Conservation (phyloP, 73 alveolate genomes). For the Halteria grandinella region DNA sequence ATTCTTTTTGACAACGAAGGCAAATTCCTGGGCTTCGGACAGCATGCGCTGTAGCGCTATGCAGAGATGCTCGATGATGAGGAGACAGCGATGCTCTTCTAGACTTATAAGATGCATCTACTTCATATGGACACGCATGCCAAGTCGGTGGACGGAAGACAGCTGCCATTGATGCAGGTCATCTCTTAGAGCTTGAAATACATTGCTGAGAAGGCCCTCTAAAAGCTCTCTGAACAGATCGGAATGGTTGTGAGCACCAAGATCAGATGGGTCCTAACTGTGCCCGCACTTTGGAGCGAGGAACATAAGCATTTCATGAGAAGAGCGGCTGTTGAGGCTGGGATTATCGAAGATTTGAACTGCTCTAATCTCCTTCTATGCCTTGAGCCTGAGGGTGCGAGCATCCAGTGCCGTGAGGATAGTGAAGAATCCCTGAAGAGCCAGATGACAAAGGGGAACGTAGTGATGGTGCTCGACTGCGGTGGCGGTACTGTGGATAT, state of each 20-base stretch:
- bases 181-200: conserved; percentile 90
- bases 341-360: conserved; percentile 86
- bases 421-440: conserved; percentile 87
- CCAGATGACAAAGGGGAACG: conserved; percentile 86
- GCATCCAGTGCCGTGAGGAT: conserved; percentile 97
- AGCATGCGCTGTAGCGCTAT: conserved; percentile 90
- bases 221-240: conserved; percentile 91
- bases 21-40: conserved; percentile 93
- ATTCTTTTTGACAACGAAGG: conserved; percentile 94
- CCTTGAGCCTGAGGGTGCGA: conserved; percentile 99
- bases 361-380: conserved; percentile 93
- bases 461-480: conserved; percentile 96
- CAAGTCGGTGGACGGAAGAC: conserved; percentile 90
- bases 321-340: conserved; percentile 97
- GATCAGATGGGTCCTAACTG: conserved; percentile 98
- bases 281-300: conserved; percentile 98
- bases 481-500: conserved; percentile 99
- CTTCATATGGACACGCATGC: conserved; percentile 93
- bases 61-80: conserved; percentile 98
- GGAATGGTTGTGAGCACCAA: conserved; percentile 95
- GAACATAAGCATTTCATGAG: conserved; percentile 97
- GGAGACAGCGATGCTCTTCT: conserved; percentile 94
- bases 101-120: conserved; percentile 96
- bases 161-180: conserved; percentile 93
- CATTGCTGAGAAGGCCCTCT: conserved; percentile 93